phyloP scores from a whole-genome alignment of 371 early-diverging fungal genomes.

The Mucor plumbeus region DNA sequence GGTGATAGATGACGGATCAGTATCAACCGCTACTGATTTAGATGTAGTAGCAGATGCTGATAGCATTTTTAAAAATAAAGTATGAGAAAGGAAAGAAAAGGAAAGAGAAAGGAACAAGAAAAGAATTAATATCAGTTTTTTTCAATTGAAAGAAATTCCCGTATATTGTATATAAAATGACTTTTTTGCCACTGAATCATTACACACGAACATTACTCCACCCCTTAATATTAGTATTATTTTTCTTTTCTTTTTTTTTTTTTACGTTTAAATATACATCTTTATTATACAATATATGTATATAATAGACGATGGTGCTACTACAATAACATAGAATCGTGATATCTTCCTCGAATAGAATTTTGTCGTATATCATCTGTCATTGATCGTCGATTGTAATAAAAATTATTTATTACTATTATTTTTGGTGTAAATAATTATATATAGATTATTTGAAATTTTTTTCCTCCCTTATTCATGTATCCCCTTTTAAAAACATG shows the following conservation, averaged over 20 bases:
- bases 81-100: conserved; percentile 2
- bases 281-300: background rate
- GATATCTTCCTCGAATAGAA: background rate
- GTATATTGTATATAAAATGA: conserved; percentile 7
- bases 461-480: background rate
- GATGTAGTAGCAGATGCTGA: conserved; percentile 5
- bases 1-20: background rate
- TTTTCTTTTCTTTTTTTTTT: too few species aligned
- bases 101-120: background rate
- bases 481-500: background rate
- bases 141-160: conserved; percentile 6
- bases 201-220: background rate
- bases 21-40: background rate
- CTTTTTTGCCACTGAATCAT: conserved; percentile 7
- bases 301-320: background rate
- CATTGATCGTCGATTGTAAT: background rate
- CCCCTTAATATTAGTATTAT: conserved; percentile 2
- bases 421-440: background rate
- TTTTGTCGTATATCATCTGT: background rate
- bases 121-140: background rate
- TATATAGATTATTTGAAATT: background rate
- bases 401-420: background rate
- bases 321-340: background rate
- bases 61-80: conserved; percentile 3
- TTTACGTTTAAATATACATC: background rate